Evolutionary conservation across 306 rosid species (phyloP).

Genomic region (Dalbergia cochinchinensis): DNA sequence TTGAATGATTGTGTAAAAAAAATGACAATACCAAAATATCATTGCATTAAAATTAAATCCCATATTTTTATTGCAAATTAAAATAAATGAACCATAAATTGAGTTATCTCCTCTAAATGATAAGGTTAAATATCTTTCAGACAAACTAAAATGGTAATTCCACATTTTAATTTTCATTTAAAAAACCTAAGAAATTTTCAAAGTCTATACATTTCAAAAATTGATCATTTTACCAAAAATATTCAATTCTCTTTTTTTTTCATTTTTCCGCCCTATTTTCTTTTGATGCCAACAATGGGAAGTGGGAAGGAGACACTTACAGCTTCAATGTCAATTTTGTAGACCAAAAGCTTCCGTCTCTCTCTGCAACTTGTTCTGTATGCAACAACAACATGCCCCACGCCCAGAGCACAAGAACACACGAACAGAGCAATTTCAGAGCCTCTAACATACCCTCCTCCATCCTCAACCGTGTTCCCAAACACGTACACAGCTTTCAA

Average conservation of each 20-base stretch:
- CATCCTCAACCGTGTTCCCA: constrained; percentile 25
- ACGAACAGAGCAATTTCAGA: constrained; percentile 63
- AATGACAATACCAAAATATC: no score
- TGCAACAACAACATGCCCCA: constrained; percentile 87
- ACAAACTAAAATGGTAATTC: no score
- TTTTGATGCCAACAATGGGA: background rate
- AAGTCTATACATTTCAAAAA: no score
- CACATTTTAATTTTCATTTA: no score
- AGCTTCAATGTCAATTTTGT: constrained; percentile 96
- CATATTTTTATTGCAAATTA: no score
- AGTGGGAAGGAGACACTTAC: constrained; percentile 58
- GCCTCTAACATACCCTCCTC: constrained; percentile 49
- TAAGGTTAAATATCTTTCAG: no score
- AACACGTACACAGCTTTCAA: constrained; percentile 70
- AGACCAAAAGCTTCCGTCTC: constrained; percentile 90
- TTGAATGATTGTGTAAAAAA: no score
- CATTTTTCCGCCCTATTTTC: no score
- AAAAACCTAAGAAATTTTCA: no score
- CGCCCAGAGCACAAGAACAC: constrained; percentile 68
- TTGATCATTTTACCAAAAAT: no score
- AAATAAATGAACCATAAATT: background rate
- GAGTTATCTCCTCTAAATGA: background rate
- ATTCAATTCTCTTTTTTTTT: no score
- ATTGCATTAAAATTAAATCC: no score
- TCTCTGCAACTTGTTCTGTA: constrained; percentile 98